These are phyloP conservation scores for Arthrocladium fulminans DNA, from an alignment of 2,329 filamentous ascomycete species.

Conservation along the genomic window DNA sequence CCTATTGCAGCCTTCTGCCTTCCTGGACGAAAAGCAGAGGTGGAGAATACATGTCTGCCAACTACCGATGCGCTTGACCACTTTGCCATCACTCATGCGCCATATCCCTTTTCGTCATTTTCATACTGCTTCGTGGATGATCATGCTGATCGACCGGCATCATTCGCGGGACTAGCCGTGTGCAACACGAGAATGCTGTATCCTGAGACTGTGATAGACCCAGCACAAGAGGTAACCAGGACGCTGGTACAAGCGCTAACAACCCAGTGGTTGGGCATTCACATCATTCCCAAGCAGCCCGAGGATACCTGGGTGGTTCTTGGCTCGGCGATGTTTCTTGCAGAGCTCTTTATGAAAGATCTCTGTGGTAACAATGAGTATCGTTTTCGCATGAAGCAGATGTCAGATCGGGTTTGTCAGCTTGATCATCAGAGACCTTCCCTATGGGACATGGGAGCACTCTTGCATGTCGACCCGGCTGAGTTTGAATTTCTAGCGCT, in stretches of 20 bases:
- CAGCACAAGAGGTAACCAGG: conserved; percentile 70
- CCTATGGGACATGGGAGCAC: conserved; percentile 67
- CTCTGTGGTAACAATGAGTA: conserved; percentile 94
- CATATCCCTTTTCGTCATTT: conserved; percentile 86
- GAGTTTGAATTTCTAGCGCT: conserved; percentile 83
- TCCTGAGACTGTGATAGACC: conserved; percentile 75
- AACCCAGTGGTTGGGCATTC: conserved; percentile 89
- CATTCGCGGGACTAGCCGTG: conserved; percentile 74
- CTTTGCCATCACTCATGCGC: conserved; percentile 78
- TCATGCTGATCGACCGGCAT: conserved; percentile 62
- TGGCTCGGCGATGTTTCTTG: conserved; percentile 89
- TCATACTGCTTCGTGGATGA: conserved; percentile 94
- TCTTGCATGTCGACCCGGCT: conserved; percentile 71
- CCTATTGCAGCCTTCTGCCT: conserved; percentile 88
- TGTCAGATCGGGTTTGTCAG: conserved; percentile 73
- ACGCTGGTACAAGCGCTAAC: conserved; percentile 75
- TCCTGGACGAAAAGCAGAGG: conserved; percentile 69
- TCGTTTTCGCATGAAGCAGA: conserved; percentile 75
- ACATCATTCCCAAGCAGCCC: conserved; percentile 73
- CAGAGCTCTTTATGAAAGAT: conserved; percentile 81
- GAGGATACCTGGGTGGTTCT: conserved; percentile 82
- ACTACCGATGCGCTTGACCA: conserved; percentile 81
- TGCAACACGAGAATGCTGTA: conserved; percentile 81
- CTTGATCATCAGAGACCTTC: conserved; percentile 75
- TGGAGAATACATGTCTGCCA: conserved; percentile 77